Percentiles rank a stretch among this genome's conserved stretches.
phyloP scores from a whole-genome alignment of 768 basidiomycete species.

The Boletales sp. region DNA sequence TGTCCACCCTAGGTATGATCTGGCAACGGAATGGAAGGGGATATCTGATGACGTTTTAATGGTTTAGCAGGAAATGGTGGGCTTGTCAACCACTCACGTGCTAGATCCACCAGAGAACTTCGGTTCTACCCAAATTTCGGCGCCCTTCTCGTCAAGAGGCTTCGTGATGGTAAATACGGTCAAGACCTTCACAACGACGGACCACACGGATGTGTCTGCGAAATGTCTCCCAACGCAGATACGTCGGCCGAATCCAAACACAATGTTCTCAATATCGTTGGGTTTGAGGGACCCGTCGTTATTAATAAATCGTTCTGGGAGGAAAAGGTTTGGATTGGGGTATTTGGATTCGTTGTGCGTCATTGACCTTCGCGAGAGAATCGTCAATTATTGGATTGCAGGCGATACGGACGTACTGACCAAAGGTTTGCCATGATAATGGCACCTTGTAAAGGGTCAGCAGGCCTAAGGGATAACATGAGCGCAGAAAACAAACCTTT shows the following conservation, averaged over 20 bases:
- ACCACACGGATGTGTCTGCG: slow-evolving; percentile 11
- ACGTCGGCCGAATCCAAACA: slow-evolving; percentile 24
- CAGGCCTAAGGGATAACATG: background rate
- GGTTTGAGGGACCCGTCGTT: slow-evolving; percentile 1
- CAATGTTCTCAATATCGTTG: slow-evolving; percentile 1
- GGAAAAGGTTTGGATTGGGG: background rate
- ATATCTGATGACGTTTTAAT: background rate
- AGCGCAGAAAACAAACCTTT: background rate
- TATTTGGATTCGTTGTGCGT: slow-evolving; percentile 6
- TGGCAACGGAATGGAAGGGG: slow-evolving; percentile 4
- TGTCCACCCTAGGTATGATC: slow-evolving; percentile 1
- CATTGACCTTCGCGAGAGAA: background rate
- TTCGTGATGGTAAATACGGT: slow-evolving; percentile 3
- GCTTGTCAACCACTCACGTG: background rate
- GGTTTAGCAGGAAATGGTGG: background rate
- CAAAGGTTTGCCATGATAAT: slow-evolving; percentile 3
- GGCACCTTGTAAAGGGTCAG: background rate
- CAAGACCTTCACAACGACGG: background rate
- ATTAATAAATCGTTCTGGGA: slow-evolving; percentile 6
- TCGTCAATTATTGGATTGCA: background rate
- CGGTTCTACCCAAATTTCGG: slow-evolving; percentile 7
- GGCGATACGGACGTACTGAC: background rate
- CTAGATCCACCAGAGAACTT: slow-evolving; percentile 1
- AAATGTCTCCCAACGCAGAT: slow-evolving; percentile 18
- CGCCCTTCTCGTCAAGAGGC: slow-evolving; percentile 1